Evolutionary conservation across 169 alveolate species (phyloP), one percentile per base, ranked within the genome.

Genomic region (Ichthyophthirius multifiliis): DNA sequence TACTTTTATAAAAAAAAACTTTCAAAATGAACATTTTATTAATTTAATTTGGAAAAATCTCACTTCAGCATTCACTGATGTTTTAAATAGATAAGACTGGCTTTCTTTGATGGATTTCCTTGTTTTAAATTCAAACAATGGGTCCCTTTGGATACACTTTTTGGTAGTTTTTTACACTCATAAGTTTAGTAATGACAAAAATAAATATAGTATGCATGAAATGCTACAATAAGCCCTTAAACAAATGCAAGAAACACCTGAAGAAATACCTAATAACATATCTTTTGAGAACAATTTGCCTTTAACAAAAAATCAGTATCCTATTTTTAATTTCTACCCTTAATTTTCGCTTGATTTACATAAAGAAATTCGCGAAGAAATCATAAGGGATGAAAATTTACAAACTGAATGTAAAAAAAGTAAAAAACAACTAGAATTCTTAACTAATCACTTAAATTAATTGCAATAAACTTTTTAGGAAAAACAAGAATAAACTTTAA

Each of bases 11-110:
- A 74, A 74, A 23, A 32, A 48, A 16, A 41, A 32, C 31, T 27
- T 55, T 15, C 71, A 34, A 1, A 85, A 74, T 4, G 74, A 74
- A 44, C 23, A 67, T n/a, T 37, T 80, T 18, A 34, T 62, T 13
- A 74, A 83, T 5, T 73, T 65, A 46, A 76, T 86, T 13, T 89
- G 94, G 94, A 89, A 89, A 5, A 20, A 75, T 3, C 43, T 90
- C 12, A 43, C 74, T 10, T 55, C 45, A 18, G 55, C 76, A 13
- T 90, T 83, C 20, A 86, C 94, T 23, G 87, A 83, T 31, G 55
- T 90, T n/a, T 39, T 86, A 1, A 43, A 75, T 0, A 75, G 88
- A 32, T 84, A 86, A 20, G 86, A 86, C 18, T 90, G 94, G 94
- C 65, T 84, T 23, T 80, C 65, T 39, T 75, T 90, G 20, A 44